phyloP scores from a whole-genome alignment of 2,329 filamentous ascomycete genomes.

The Oidium heveae region DNA sequence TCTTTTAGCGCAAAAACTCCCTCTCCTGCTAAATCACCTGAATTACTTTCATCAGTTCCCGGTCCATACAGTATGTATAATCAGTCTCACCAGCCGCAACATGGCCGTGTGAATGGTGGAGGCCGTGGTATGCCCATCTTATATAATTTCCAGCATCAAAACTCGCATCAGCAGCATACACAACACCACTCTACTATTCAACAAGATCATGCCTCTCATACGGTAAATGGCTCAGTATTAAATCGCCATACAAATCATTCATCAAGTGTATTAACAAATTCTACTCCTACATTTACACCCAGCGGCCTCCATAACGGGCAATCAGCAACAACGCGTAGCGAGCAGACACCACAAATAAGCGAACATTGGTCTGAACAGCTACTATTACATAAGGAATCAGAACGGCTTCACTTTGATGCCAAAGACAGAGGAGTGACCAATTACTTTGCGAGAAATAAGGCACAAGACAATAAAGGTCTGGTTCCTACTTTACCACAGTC shows the following conservation, averaged over 20 bases:
- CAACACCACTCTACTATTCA: conserved; percentile 37
- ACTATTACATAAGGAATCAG: conserved; percentile 53
- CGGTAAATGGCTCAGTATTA: conserved; percentile 28
- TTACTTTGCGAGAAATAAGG: conserved; percentile 48
- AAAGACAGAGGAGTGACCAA: conserved; percentile 43
- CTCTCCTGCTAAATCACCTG: conserved; percentile 31
- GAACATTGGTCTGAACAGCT: conserved; percentile 79
- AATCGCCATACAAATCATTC: conserved; percentile 29
- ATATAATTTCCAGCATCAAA: conserved; percentile 42
- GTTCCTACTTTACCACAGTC: conserved; percentile 22
- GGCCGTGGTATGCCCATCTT: conserved; percentile 38
- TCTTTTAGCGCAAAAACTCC: conserved; percentile 19
- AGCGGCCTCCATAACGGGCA: conserved; percentile 32
- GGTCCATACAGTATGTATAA: conserved; percentile 37
- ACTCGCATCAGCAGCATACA: conserved; percentile 28
- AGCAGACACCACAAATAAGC: conserved; percentile 26
- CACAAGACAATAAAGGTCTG: conserved; percentile 39
- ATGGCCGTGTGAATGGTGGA: conserved; percentile 51
- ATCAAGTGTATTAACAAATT: conserved; percentile 36
- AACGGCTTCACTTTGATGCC: conserved; percentile 37
- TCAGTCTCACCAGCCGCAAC: conserved; percentile 44
- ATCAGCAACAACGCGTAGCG: conserved; percentile 20
- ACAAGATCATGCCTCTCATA: conserved; percentile 29
- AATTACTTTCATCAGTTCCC: conserved; percentile 16
- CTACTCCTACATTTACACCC: conserved; percentile 29